Evolutionary conservation across 805 yeast species (phyloP), one percentile per base, ranked within the genome.

Genomic region (Saccharomycopsis fermentans): DNA sequence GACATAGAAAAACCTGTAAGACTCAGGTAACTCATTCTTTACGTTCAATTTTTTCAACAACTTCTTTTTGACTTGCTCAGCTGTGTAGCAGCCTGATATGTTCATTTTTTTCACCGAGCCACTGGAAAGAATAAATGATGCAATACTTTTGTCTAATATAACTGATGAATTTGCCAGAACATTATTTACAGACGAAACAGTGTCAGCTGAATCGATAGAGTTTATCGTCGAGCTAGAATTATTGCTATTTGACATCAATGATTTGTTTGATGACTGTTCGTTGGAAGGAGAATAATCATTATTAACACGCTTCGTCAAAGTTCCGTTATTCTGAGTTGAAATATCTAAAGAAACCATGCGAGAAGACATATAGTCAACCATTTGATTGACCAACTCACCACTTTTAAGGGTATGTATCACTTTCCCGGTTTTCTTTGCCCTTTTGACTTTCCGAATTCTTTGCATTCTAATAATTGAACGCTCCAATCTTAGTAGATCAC

Each of bases 61-160:
- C 63, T 83, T 84, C 56, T 81, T 75, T 68, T 87, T 88, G 55
- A 90, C 87, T 6, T 90, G 80, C 59, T 82, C 86, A 1, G 96
- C 90, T 67, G 84, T 86, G 70, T 82, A 86, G 67, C 96, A 88
- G 0, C 90, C 94, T 17, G 81, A 79, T 0, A 89, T 84, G 65
- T 85, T 84, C 48, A 89, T 82, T 57, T 78, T 76, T 63, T 82
- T 83, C 1, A 82, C 76, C 6, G 84, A 75, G 1, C 96, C 96
- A 70, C 85, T 88, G 57, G 84, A 85, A 39, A 85, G 72, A 34
- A 90, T 86, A 63, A 90, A 84, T 1, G 87, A 84, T 21, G 86
- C 83, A 48, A 71, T 70, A 56, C 69, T 62, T 63, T 70, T 70
- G 52, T 67, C 60, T 59, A 37, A 32, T 52, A n/a, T 63, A 29